phyloP scores from a whole-genome alignment of 2,329 filamentous ascomycete genomes.

The Calonectria naviculata region DNA sequence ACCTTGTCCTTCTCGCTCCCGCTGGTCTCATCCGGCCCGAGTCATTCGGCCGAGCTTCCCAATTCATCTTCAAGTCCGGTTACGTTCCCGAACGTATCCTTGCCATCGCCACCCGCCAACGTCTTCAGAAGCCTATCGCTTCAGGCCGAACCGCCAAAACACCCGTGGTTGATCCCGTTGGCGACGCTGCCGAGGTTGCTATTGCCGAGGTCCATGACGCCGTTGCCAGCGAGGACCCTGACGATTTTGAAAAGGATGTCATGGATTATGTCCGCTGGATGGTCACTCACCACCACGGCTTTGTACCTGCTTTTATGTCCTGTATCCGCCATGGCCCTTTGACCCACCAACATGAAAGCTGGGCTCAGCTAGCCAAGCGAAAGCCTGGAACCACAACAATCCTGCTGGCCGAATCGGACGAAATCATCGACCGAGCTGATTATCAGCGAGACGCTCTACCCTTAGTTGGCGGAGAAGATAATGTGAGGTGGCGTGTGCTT shows the following conservation, averaged over 20 bases:
- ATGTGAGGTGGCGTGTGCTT: conserved; percentile 62
- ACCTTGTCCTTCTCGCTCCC: conserved; percentile 82
- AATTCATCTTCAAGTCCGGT: conserved; percentile 65
- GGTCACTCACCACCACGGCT: conserved; percentile 65
- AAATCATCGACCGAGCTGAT: conserved; percentile 63
- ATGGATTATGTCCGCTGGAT: conserved; percentile 68
- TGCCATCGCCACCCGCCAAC: conserved; percentile 57
- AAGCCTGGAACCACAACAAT: conserved; percentile 59
- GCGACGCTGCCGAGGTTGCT: conserved; percentile 48
- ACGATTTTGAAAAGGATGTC: conserved; percentile 59
- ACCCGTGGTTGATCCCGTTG: conserved; percentile 33
- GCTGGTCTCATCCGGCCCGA: conserved; percentile 75
- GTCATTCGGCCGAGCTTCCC: conserved; percentile 61
- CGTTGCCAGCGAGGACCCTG: conserved; percentile 36
- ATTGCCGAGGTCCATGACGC: conserved; percentile 54
- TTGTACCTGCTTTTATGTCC: conserved; percentile 70
- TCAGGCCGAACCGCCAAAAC: conserved; percentile 42
- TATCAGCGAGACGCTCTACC: conserved; percentile 62
- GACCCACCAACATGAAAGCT: conserved; percentile 62
- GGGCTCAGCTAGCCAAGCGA: conserved; percentile 57
- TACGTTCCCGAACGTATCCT: conserved; percentile 65
- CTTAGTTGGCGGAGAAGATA: conserved; percentile 60
- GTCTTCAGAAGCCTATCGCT: conserved; percentile 64
- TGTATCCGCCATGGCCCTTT: conserved; percentile 66
- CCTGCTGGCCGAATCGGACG: conserved; percentile 62